A percentile compares a stretch with the other conserved stretches of the same genome.
Conservation (phyloP, 495 filamentous ascomycete species). For the Bacidia gigantensis region DNA sequence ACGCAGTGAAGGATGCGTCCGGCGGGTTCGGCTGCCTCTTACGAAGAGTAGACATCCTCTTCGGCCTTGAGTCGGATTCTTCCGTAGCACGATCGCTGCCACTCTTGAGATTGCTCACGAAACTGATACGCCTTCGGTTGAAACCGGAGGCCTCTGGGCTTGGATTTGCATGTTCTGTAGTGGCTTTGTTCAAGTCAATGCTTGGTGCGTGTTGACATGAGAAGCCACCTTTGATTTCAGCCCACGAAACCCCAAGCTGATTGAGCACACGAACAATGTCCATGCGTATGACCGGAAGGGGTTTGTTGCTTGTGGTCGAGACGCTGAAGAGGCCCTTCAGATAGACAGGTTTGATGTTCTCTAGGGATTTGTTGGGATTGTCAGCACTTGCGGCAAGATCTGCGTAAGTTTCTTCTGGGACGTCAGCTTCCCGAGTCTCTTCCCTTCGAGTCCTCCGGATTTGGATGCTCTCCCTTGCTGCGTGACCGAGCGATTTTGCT, state of each 20-base stretch:
- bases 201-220: conserved; percentile 75
- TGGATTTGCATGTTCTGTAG: conserved; percentile 38
- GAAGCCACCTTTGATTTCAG: conserved; percentile 89
- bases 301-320: conserved; percentile 86
- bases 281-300: conserved; percentile 64
- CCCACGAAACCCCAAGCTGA: conserved; percentile 76
- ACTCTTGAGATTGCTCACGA: conserved; percentile 49
- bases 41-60: conserved; percentile 26
- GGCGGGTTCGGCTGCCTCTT: conserved; percentile 29
- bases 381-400: conserved; percentile 37
- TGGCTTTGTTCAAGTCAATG: conserved; percentile 66
- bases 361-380: conserved; percentile 42
- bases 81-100: conserved; percentile 44
- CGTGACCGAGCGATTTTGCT: conserved; percentile 83
- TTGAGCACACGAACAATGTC: conserved; percentile 88
- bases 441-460: conserved; percentile 58
- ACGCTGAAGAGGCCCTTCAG: conserved; percentile 97
- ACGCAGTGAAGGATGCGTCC: conserved; percentile 68
- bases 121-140: conserved; percentile 70
- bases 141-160: conserved; percentile 40
- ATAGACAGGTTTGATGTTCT: conserved; percentile 78
- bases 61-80: conserved; percentile 29
- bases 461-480: conserved; percentile 79
- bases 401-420: conserved; percentile 55
- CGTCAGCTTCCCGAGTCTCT: conserved; percentile 49